Conservation (phyloP, 768 basidiomycete genomes). For the Leccinellum rugosiceps region DNA sequence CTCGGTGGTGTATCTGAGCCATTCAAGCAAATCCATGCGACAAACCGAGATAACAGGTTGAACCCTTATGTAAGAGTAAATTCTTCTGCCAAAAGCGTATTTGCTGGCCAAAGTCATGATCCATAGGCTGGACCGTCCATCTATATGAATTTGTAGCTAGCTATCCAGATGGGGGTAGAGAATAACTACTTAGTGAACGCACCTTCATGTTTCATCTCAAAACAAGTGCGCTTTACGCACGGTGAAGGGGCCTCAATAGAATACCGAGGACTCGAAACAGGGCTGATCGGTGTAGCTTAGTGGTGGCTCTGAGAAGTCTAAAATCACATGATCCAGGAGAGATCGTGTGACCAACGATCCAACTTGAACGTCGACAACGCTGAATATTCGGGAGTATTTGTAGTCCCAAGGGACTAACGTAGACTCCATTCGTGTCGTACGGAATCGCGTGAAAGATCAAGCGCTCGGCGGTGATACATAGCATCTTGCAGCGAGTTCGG, state of each 20-base stretch:
- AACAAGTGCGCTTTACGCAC: background rate
- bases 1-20: background rate
- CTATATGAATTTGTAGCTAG: background rate
- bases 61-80: background rate
- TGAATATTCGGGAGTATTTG: background rate
- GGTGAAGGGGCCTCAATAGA: background rate
- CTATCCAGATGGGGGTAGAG: background rate
- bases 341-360: background rate
- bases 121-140: background rate
- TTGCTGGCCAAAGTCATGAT: background rate
- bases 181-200: background rate
- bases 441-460: too few relatives aligned
- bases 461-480: too few relatives aligned
- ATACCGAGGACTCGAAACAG: too few relatives aligned
- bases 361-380: background rate
- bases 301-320: background rate
- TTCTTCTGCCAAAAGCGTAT: background rate
- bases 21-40: background rate
- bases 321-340: background rate
- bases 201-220: background rate
- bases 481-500: too few relatives aligned
- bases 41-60: background rate
- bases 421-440: too few relatives aligned
- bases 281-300: too few relatives aligned
- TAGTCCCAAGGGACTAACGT: background rate